Base-by-base conservation (phyloP, 306 rosid genomes). In the Dicorynia guianensis region DNA sequence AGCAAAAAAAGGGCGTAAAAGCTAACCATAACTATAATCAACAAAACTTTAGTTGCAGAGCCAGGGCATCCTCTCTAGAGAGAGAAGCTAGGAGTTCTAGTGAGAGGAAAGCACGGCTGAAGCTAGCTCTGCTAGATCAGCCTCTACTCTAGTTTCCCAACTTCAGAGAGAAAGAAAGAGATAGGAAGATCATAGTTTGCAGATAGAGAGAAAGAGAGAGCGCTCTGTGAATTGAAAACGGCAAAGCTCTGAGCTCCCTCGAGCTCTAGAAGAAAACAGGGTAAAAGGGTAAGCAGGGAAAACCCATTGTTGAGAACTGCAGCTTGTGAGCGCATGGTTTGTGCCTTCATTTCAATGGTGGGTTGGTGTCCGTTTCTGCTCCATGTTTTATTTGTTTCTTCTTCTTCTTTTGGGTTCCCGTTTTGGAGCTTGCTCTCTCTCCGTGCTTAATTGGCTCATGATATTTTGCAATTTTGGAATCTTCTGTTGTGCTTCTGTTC, bases 311-410 rank as follows among this genome's bases (percentile, higher is more conserved):
- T 73, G 36, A 8, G 35, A 3, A 55, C 30, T 25, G 30, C 30
- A 1, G 11, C 17, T 62, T 36, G 7, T 52, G 50, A 60, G 33
- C 43, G 57, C 78, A 42, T 17, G 65, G 50, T 75, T 62, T 13
- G 71, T 36, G 69, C 80, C 85, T 42, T 72, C 64, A 60, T 82
- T 74, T 60, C 43, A 54, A 69, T 74, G 79, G 90, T 85, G 82
- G 80, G 85, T 87, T 57, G 50, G 25, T 85, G 0, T 36, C 15
- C 63, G 9, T 70, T 72, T 44, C 65, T 5, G 25, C 19, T 54
- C 14, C 58, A 25, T 72, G 53, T 72, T 19, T 68, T 30, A 9
- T 13, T 35, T 19, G 50, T 6, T 48, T 46, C 18, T 56, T n/a
- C 14, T 65, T 42, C 0, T 55, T 75, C 10, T 54, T 67, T 60